Evolutionary conservation across 164 flowering plant species (phyloP), one percentile per base, ranked within the genome.

Genomic region (Chloranthus sessilifolius): DNA sequence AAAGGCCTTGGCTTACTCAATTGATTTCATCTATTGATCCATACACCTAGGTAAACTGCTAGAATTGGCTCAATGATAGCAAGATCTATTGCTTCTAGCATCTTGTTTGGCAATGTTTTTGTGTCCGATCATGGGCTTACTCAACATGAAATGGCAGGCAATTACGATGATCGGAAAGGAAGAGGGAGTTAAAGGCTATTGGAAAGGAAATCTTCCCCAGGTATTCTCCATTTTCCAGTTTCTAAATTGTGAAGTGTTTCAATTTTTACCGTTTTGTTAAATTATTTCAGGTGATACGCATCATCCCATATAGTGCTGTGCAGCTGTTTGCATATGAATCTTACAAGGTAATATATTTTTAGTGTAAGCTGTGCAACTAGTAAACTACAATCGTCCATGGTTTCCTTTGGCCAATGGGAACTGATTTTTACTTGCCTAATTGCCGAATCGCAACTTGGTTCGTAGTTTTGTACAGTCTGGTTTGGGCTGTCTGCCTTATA

Each of bases 191-290:
- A 92, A 79, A 73, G 96, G 99, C 38, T 86, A 76, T 61, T 92
- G 99, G 99, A 92, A 88, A 71, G 99, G 99, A 27, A 92, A 92
- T 64, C 89, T 92, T 54, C 97, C 99, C 37, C 97, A 88, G 99
- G 97, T 88, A 49, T 27, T 60, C 42, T 23, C 24, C 48, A 40
- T 54, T 12, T 54, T 20, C 17, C 39, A 23, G 38, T 53, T 45
- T 29, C 28, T 43, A n/a, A 22, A 22, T 9, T 23, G 7, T 30
- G 22, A 11, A 45, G 3, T 5, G 10, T 23, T 8, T 46, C 19
- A 16, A 7, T 3, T 26, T 27, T 25, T 11, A 23, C 12, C 17
- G 6, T 16, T 24, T 34, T 25, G 25, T 20, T 50, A 23, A 34
- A 39, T 43, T 49, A 24, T 47, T 42, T 33, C 63, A 80, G 99